Evolutionary conservation across 352 stramenopile genomes (phyloP).

Genomic region (Globisporangium splendens): DNA sequence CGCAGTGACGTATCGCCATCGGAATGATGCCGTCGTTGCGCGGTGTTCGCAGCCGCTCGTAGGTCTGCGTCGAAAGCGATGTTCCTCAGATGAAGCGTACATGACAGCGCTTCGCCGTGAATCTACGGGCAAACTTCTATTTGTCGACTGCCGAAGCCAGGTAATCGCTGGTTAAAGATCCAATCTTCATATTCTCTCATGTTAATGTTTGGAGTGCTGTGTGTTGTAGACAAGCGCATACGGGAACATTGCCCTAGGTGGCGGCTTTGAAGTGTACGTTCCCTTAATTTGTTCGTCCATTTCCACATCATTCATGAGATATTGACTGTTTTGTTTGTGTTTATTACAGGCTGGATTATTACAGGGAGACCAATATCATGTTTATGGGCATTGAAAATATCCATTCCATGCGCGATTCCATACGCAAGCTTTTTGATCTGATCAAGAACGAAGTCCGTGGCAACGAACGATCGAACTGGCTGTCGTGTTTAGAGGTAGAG

Average conservation of each 20-base stretch:
- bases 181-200: not conserved
- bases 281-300: too few species aligned
- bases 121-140: constrained; percentile 54
- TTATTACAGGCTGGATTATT: constrained; percentile 61
- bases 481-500: constrained; percentile 69
- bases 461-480: constrained; percentile 77
- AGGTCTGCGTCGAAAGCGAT: constrained; percentile 91
- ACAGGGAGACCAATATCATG: constrained; percentile 70
- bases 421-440: constrained; percentile 76
- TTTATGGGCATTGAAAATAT: constrained; percentile 93
- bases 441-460: constrained; percentile 83
- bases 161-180: constrained; percentile 8
- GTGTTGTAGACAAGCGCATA: constrained; percentile 72
- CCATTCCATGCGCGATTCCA: constrained; percentile 88
- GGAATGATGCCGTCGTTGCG: constrained; percentile 91
- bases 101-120: constrained; percentile 57
- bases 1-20: constrained; percentile 88
- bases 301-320: not conserved
- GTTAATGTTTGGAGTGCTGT: not conserved
- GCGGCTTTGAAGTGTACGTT: constrained; percentile 83
- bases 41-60: constrained; percentile 93
- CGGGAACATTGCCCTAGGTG: constrained; percentile 74
- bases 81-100: constrained; percentile 87
- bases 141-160: constrained; percentile 84
- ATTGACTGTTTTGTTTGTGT: constrained; percentile 12